Evolutionary conservation across 2,329 filamentous ascomycete species (phyloP).

Genomic region (Aspergillus novofumigatus): DNA sequence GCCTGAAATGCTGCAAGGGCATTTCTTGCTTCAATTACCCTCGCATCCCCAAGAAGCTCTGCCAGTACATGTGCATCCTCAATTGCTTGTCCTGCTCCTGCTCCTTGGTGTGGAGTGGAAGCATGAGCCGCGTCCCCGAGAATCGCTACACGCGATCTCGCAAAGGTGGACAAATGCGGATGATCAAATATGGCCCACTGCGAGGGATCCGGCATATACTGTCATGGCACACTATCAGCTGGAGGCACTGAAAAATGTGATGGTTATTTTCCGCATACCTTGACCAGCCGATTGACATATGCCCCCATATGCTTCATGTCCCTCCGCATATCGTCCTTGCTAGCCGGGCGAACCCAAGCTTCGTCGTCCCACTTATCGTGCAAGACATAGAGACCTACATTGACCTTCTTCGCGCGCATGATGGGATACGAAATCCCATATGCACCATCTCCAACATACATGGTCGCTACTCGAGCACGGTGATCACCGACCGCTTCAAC

Average conservation of each 20-base stretch:
- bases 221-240: neutral
- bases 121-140: slow-evolving; percentile 40
- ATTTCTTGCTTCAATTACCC: slow-evolving; percentile 27
- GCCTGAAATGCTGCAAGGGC: slow-evolving; percentile 47
- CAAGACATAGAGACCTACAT: slow-evolving; percentile 28
- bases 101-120: slow-evolving; percentile 34
- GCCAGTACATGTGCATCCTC: slow-evolving; percentile 38
- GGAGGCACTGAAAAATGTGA: neutral
- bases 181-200: slow-evolving; percentile 38
- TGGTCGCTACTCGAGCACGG: slow-evolving; percentile 25
- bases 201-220: slow-evolving; percentile 29
- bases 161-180: slow-evolving; percentile 28
- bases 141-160: slow-evolving; percentile 25
- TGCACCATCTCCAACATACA: slow-evolving; percentile 28
- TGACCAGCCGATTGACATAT: slow-evolving; percentile 23
- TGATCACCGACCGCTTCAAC: slow-evolving; percentile 30
- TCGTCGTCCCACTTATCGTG: slow-evolving; percentile 27
- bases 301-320: slow-evolving; percentile 27
- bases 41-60: slow-evolving; percentile 42
- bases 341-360: slow-evolving; percentile 27
- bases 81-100: slow-evolving; percentile 37
- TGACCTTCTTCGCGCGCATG: slow-evolving; percentile 30
- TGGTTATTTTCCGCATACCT: slow-evolving; percentile 16
- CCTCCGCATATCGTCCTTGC: slow-evolving; percentile 24
- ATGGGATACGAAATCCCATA: slow-evolving; percentile 35